Conservation (phyloP, 805 yeast species). For the Myxozyma mucilagina region DNA sequence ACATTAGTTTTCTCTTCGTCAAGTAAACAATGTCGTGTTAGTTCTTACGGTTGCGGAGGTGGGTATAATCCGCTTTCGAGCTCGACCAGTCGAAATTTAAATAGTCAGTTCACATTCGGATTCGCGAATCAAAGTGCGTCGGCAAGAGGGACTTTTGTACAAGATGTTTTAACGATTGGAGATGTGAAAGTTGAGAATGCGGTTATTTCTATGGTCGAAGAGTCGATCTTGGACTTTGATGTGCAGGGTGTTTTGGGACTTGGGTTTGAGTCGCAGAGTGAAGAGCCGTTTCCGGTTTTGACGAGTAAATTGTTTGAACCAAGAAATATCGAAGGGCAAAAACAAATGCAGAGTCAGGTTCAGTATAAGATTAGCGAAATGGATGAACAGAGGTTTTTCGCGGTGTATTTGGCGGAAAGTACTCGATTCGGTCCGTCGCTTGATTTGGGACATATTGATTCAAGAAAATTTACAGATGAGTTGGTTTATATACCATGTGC, state of each 20-base stretch:
- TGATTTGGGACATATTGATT: conserved; percentile 22
- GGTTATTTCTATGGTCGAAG: conserved; percentile 22
- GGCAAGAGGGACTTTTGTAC: conserved; percentile 22
- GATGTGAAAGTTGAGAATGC: not conserved
- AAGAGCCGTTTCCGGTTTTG: too few relatives aligned
- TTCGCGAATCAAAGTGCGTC: conserved; percentile 23
- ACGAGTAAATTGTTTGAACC: not conserved
- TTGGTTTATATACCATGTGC: conserved; percentile 19
- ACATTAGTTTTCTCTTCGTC: conserved; percentile 20
- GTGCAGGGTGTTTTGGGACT: conserved; percentile 29
- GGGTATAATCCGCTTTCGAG: conserved; percentile 22
- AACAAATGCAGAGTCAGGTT: too few relatives aligned
- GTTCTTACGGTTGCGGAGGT: conserved; percentile 26
- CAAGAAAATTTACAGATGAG: conserved; percentile 14
- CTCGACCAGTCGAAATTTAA: conserved; percentile 10
- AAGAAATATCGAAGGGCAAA: too few relatives aligned
- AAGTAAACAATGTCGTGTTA: conserved; percentile 16
- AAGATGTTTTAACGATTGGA: conserved; percentile 17
- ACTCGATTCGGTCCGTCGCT: conserved; percentile 15
- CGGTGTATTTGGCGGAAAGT: not conserved
- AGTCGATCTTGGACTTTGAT: conserved; percentile 26
- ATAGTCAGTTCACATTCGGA: conserved; percentile 15
- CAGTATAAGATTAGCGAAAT: too few relatives aligned
- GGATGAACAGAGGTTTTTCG: too few relatives aligned
- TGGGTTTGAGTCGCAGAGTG: too few relatives aligned